These are phyloP conservation scores for Thuidium tamariscinum DNA, from an alignment of 225 moss, liverwort and hornwort genomes.

Conservation along the genomic window DNA sequence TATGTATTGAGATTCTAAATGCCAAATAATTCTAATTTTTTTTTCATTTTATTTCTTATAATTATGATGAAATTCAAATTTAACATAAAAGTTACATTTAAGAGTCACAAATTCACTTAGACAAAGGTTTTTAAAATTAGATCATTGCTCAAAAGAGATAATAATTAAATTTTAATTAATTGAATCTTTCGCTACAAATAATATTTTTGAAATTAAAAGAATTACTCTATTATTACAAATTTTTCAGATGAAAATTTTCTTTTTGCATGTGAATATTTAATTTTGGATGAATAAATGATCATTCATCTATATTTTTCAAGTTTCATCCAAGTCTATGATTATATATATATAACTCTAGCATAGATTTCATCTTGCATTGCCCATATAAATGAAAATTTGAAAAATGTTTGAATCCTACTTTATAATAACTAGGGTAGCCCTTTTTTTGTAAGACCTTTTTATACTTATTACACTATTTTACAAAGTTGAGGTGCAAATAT, in stretches of 20 bases:
- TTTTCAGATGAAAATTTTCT: neutral
- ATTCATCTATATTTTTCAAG: fast-evolving
- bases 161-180: neutral
- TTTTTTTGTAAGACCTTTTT: neutral
- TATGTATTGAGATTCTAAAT: neutral
- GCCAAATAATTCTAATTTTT: neutral
- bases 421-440: too few species aligned
- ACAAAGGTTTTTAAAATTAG: neutral
- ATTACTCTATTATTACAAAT: neutral
- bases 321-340: neutral
- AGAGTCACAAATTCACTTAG: fast-evolving
- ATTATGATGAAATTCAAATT: neutral
- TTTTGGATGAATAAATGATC: neutral
- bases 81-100: neutral
- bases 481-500: neutral
- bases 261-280: neutral
- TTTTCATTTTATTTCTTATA: neutral
- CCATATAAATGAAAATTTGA: neutral
- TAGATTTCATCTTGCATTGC: fast-evolving
- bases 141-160: fast-evolving
- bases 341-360: neutral
- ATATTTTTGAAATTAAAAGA: neutral
- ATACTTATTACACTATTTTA: fast-evolving
- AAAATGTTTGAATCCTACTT: neutral
- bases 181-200: neutral